Percentiles rank a stretch among this genome's conserved stretches.
Evolutionary conservation across 2,329 filamentous ascomycete species (phyloP).

Genomic region (Nemania sp.): DNA sequence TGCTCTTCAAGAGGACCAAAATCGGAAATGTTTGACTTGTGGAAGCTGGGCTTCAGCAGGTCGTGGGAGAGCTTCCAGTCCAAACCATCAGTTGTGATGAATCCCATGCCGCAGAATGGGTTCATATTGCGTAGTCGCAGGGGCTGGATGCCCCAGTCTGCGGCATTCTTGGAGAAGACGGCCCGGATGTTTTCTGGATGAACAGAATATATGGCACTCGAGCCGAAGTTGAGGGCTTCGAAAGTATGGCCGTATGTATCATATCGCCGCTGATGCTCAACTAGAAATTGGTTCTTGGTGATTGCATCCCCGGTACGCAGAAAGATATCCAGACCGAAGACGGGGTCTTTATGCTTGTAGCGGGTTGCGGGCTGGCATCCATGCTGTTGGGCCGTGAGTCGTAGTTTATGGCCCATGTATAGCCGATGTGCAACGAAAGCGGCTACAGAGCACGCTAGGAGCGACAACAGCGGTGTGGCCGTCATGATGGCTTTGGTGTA

Average conservation of each 20-base stretch:
- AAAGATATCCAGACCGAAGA: conserved; percentile 33
- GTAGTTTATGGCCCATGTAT: conserved; percentile 27
- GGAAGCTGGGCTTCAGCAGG: conserved; percentile 34
- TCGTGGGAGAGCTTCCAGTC: conserved; percentile 34
- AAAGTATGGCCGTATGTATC: conserved; percentile 28
- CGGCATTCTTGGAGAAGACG: conserved; percentile 32
- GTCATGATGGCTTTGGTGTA: conserved; percentile 28
- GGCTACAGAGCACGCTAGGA: conserved; percentile 27
- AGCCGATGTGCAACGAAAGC: conserved; percentile 31
- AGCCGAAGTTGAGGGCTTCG: conserved; percentile 30
- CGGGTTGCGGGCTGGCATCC: conserved; percentile 28
- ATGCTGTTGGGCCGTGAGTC: conserved; percentile 30
- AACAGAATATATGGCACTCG: conserved; percentile 28
- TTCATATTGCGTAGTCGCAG: conserved; percentile 32
- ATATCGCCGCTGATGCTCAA: conserved; percentile 33
- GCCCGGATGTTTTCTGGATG: conserved; percentile 32
- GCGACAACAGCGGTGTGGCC: conserved; percentile 25
- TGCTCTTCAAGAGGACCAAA: conserved; percentile 32
- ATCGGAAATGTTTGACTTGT: conserved; percentile 32
- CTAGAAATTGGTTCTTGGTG: conserved; percentile 32
- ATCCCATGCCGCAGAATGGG: conserved; percentile 32
- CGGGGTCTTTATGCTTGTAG: conserved; percentile 32
- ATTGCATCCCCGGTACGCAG: conserved; percentile 31
- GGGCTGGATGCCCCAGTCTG: conserved; percentile 32
- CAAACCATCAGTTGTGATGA: conserved; percentile 32